phyloP scores from a whole-genome alignment of 805 yeast genomes.

The Nakazawaea laoshanensis region DNA sequence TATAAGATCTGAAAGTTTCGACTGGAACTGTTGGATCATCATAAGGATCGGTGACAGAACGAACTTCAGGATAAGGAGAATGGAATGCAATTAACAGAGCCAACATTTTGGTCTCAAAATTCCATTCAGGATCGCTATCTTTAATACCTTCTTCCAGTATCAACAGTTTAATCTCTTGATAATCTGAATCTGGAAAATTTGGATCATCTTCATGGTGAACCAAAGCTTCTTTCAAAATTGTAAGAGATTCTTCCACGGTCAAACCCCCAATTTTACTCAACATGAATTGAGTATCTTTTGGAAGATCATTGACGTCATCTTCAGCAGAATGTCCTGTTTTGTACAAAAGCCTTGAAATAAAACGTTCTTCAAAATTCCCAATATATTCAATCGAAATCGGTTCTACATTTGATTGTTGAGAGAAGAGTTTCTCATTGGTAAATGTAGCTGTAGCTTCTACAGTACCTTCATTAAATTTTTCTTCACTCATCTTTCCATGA shows the following conservation, averaged over 20 bases:
- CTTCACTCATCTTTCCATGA: too few relatives aligned
- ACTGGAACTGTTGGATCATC: slow-evolving; percentile 43
- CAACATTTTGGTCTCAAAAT: slow-evolving; percentile 22
- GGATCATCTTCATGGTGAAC: slow-evolving; percentile 37
- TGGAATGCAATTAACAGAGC: slow-evolving; percentile 24
- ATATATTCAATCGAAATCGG: too few relatives aligned
- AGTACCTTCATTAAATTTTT: too few relatives aligned
- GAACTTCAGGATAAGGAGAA: slow-evolving; percentile 59
- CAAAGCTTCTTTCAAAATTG: slow-evolving; percentile 29
- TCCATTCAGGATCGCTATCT: slow-evolving; percentile 18
- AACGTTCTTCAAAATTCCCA: slow-evolving; percentile 7
- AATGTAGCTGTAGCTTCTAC: too few relatives aligned
- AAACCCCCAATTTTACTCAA: slow-evolving; percentile 28
- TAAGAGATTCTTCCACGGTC: slow-evolving; percentile 28
- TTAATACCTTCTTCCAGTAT: slow-evolving; percentile 12
- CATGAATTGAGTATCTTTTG: slow-evolving; percentile 22
- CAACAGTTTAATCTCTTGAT: slow-evolving; percentile 21
- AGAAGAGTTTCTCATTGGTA: too few relatives aligned
- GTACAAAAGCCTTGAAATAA: slow-evolving; percentile 5
- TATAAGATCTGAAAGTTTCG: slow-evolving; percentile 50
- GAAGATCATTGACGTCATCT: slow-evolving; percentile 8
- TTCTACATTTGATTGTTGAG: too few relatives aligned
- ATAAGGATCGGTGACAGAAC: slow-evolving; percentile 53
- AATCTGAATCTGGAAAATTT: slow-evolving; percentile 32
- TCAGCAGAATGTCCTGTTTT: slow-evolving; percentile 9